Base-by-base conservation (phyloP, 306 rosid genomes). In the Prunus mira region DNA sequence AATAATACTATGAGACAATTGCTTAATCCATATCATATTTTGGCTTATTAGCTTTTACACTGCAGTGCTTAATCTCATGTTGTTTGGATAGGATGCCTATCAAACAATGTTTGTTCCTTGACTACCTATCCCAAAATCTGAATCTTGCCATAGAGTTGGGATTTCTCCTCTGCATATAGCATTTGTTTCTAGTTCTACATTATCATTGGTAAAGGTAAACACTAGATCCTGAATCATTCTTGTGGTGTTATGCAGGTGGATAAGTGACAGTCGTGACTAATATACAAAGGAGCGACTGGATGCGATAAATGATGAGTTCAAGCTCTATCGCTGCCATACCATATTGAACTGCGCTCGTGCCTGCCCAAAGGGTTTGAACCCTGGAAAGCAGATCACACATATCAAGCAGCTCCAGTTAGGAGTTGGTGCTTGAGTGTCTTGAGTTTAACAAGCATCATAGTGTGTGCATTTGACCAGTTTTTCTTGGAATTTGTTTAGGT, bases 301-400 rank as follows among this genome's bases (percentile, higher is more conserved):
- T 6, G 93, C 97, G 38, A 79, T 96, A 73, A 86, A 96, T 71
- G 99, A 96, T 51, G 99, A 96, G 85, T 96, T 85, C 90, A 96
- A 96, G 92, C 98, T 96, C 69, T 96, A 96, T 69, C 97, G 99
- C n/a, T 96, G 99, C 78, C 99, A 96, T 88, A 96, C 99, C 76
- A 96, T 96, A 78, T 82, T 92, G 90, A 96, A 96, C 85, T 96
- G 99, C 74, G 91, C 99, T 54, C 93, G 91, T 50, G 98, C 98
- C 80, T 92, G 99, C 65, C 99, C 99, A 7, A 96, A 96, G 89
- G 99, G 99, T 58, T 82, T 96, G 90, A 96, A 88, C 80, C 99
- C 99, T 1, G 99, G 98, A 83, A 91, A 90, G 91, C 91, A 96
- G 87, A 96, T 96, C 78, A 69, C 70, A 58, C 65, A 92, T 75